These are phyloP conservation scores for Odontarrhena argentea DNA, from an alignment of 345 rosid genomes.

Conservation along the genomic window DNA sequence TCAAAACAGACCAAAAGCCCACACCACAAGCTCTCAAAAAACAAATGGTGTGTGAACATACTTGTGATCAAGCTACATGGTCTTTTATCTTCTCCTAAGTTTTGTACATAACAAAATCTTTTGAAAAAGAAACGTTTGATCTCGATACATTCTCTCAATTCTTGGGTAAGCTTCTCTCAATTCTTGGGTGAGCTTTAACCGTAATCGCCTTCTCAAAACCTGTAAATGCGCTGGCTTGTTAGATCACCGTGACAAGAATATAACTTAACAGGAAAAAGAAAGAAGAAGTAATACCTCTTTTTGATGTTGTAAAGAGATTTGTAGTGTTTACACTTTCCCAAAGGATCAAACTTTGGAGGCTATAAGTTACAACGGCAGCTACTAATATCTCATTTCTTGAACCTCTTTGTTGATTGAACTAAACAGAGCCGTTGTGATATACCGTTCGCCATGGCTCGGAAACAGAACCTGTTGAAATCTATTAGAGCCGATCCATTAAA, in stretches of 20 bases:
- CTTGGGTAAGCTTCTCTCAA: background rate
- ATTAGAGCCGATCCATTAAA: slow-evolving; percentile 1
- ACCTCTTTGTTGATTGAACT: slow-evolving; percentile 67
- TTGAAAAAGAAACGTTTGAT: background rate
- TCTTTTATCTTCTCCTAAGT: background rate
- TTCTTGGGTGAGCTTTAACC: background rate
- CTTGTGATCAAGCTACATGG: background rate
- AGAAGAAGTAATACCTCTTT: background rate
- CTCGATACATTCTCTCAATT: background rate
- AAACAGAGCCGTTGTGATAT: slow-evolving; percentile 73
- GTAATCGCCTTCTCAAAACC: slow-evolving; percentile 10
- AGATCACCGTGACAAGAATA: background rate
- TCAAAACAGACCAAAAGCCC: background rate
- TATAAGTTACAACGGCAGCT: slow-evolving; percentile 1
- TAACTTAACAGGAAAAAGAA: background rate
- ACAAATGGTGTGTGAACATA: too few relatives aligned
- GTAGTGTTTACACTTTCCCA: slow-evolving; percentile 10
- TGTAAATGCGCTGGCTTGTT: slow-evolving; percentile 10
- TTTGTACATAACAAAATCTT: slow-evolving; percentile 18
- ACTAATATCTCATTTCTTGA: slow-evolving; percentile 52
- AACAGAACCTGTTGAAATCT: slow-evolving; percentile 62
- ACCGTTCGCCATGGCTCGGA: slow-evolving; percentile 91
- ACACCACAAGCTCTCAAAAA: background rate
- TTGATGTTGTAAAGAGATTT: slow-evolving; percentile 8
- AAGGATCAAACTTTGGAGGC: background rate